These are phyloP conservation scores for Rhizophagus sp. DNA, from an alignment of 192 early-diverging fungal species.

Conservation along the genomic window DNA sequence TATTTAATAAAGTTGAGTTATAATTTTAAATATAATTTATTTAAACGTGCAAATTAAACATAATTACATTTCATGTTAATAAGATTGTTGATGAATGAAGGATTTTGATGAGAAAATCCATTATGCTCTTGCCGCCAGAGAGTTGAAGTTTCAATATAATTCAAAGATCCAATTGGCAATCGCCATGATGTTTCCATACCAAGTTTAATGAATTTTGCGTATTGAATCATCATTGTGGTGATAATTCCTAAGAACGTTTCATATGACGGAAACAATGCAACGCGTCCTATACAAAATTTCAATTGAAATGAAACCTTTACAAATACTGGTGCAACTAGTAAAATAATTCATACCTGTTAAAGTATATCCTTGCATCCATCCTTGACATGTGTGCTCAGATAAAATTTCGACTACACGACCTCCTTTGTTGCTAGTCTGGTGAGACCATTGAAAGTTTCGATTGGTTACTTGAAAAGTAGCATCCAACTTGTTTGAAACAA, in stretches of 20 bases:
- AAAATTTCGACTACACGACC: constrained; percentile 46
- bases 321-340: neutral
- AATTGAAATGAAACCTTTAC: neutral
- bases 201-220: constrained; percentile 48
- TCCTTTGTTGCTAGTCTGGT: constrained; percentile 27
- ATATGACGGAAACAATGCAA: constrained; percentile 44
- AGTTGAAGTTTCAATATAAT: constrained; percentile 46
- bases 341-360: constrained; percentile 32
- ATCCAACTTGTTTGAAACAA: constrained; percentile 43
- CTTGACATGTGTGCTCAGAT: constrained; percentile 49
- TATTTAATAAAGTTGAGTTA: neutral
- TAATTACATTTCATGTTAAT: constrained; percentile 44
- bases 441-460: constrained; percentile 48
- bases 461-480: constrained; percentile 38
- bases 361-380: constrained; percentile 49
- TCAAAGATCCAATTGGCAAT: constrained; percentile 37
- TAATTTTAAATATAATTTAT: neutral
- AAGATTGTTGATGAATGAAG: constrained; percentile 44
- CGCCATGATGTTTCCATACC: constrained; percentile 44
- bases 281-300: constrained; percentile 12
- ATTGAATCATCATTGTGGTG: constrained; percentile 45
- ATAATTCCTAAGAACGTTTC: constrained; percentile 44
- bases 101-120: constrained; percentile 51
- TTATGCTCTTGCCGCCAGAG: constrained; percentile 54
- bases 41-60: neutral